Evolutionary conservation across 2,329 filamentous ascomycete species (phyloP).

Genomic region (Talaromyces sp.): DNA sequence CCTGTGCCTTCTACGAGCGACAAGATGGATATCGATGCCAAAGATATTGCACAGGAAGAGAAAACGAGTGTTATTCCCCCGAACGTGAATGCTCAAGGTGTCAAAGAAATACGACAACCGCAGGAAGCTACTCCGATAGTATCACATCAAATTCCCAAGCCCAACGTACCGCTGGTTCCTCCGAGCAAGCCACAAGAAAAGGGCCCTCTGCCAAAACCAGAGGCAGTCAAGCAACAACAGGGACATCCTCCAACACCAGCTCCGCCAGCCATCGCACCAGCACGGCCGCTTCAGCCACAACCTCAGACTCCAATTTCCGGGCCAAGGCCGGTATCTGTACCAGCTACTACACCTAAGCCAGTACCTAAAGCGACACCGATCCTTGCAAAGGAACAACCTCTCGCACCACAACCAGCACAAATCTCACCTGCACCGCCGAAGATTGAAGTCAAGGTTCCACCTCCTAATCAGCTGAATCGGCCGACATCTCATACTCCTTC

Average conservation of each 20-base stretch:
- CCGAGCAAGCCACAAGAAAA: neutral
- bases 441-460: slow-evolving; percentile 10
- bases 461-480: slow-evolving; percentile 12
- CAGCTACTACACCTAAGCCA: slow-evolving; percentile 11
- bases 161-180: neutral
- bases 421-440: slow-evolving; percentile 12
- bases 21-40: slow-evolving; percentile 24
- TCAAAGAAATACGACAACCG: neutral
- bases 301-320: neutral
- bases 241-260: slow-evolving; percentile 6
- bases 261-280: neutral
- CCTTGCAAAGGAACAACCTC: slow-evolving; percentile 15
- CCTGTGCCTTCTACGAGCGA: slow-evolving; percentile 14
- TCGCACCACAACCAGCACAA: slow-evolving; percentile 16
- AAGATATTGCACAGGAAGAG: slow-evolving; percentile 15
- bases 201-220: neutral
- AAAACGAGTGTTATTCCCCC: slow-evolving; percentile 1
- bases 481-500: slow-evolving; percentile 16
- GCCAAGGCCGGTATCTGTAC: neutral
- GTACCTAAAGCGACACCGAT: slow-evolving; percentile 13
- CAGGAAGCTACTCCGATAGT: neutral
- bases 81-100: neutral
- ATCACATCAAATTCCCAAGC: neutral
- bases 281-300: slow-evolving; percentile 1
- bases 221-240: slow-evolving; percentile 9